These are phyloP conservation scores for Fusarium pseudoanthophilum DNA, from an alignment of 2,329 filamentous ascomycete species.

Conservation along the genomic window DNA sequence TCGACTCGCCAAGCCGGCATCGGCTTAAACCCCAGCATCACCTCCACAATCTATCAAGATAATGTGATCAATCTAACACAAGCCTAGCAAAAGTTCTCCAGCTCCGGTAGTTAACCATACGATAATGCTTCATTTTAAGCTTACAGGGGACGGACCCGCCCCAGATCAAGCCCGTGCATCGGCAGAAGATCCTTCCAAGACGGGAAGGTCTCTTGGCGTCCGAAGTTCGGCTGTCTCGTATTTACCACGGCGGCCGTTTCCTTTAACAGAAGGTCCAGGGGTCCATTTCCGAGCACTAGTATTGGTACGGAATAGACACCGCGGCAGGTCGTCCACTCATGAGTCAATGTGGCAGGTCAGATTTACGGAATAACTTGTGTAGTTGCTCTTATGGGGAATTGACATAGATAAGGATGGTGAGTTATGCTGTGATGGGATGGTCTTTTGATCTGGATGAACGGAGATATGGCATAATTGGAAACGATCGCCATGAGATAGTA, in stretches of 20 bases:
- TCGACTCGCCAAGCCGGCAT: neutral
- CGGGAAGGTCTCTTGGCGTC: neutral
- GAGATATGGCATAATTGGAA: constrained; percentile 8
- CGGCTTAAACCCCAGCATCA: neutral
- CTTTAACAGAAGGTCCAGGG: constrained; percentile 15
- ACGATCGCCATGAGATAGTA: constrained; percentile 3
- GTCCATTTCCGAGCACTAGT: constrained; percentile 1
- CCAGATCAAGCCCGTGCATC: neutral
- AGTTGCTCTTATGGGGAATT: neutral
- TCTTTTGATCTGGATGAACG: constrained; percentile 7
- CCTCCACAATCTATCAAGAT: neutral
- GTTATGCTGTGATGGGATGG: constrained; percentile 1
- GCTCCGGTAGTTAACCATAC: neutral
- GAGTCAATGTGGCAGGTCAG: constrained; percentile 17
- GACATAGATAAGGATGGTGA: neutral
- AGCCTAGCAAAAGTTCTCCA: neutral
- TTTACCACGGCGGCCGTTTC: neutral
- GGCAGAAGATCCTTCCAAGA: neutral
- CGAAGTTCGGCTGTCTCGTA: constrained; percentile 10
- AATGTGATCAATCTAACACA: neutral
- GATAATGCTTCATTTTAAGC: neutral
- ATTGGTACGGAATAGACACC: neutral
- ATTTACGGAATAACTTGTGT: neutral
- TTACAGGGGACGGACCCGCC: neutral
- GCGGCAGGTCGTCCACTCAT: neutral